Base-by-base conservation (phyloP, 768 basidiomycete genomes). In the Lactarius vividus region DNA sequence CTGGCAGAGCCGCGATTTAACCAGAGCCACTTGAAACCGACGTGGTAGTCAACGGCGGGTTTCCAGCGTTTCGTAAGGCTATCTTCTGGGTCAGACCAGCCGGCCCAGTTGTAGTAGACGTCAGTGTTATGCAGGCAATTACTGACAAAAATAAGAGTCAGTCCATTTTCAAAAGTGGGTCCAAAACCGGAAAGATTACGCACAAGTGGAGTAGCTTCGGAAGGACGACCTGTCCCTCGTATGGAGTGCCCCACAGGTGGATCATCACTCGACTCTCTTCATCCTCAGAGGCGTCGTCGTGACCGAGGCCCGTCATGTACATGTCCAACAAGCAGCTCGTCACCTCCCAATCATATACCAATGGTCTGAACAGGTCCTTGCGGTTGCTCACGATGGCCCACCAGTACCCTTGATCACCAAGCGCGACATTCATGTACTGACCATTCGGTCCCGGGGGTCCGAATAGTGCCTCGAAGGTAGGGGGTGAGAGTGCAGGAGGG, bases 331-430 rank as follows among this genome's bases (percentile, higher is more conserved):
- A 72, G 67, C 82, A 84, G 68, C 78, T 81, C 20, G 81, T 79
- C 26, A 83, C 76, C 73, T 84, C 82, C 71, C 79, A 84, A 66
- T 82, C 82, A 69, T 74, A 81, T 61, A 72, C 74, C 62, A 84
- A 70, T 46, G 78, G 81, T 68, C 77, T 75, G 63, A 79, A 80
- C 10, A 83, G 70, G 40, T 81, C 78, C 16, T 73, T 74, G 42
- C 74, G 75, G 64, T 80, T 72, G 65, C 77, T 76, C 20, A 82
- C 78, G 65, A 84, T 81, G 56, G 82, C 82, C 82, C 82, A 84
- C 81, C 81, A 84, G 66, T 81, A 84, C 4, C 80, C 80, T 71
- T 84, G 82, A 70, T 83, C 83, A 44, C 82, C 82, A 39, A 84
- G 77, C n/a, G 77, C 78, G 3, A 80, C 81, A 66, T 80, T 78